Conservation (phyloP, 2,329 filamentous ascomycete species). For the Penicillium concentricum region DNA sequence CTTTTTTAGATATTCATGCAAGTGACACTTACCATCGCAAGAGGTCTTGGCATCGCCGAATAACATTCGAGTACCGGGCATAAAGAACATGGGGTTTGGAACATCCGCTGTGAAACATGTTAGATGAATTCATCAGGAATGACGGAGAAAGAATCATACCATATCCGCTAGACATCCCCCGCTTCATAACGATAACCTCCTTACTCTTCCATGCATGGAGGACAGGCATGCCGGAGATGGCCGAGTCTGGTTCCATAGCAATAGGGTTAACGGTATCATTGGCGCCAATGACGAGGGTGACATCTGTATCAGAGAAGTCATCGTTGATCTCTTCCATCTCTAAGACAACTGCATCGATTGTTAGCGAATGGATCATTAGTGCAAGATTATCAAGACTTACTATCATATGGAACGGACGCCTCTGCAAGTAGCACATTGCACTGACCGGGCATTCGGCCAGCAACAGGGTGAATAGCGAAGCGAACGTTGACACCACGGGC, state of each 20-base stretch:
- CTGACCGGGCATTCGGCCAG: constrained; percentile 88
- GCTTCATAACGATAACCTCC: constrained; percentile 90
- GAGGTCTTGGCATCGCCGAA: constrained; percentile 86
- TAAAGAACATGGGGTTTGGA: constrained; percentile 90
- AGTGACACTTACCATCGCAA: constrained; percentile 65
- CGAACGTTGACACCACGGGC: constrained; percentile 75
- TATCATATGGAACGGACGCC: constrained; percentile 84
- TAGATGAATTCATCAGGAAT: background rate
- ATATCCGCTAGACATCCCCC: constrained; percentile 84
- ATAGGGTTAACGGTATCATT: constrained; percentile 94
- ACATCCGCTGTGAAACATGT: constrained; percentile 66
- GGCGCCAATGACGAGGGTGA: constrained; percentile 85
- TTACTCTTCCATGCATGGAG: constrained; percentile 93
- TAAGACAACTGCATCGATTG: constrained; percentile 59
- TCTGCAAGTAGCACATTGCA: constrained; percentile 90
- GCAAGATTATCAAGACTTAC: constrained; percentile 30
- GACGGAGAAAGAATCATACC: constrained; percentile 51
- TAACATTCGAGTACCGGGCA: constrained; percentile 85
- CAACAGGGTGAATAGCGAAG: constrained; percentile 87
- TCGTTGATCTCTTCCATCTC: constrained; percentile 98
- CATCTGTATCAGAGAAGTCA: constrained; percentile 80
- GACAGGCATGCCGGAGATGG: constrained; percentile 91
- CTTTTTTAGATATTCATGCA: background rate
- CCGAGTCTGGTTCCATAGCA: constrained; percentile 75
- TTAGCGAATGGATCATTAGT: constrained; percentile 12